Conservation (phyloP, 2,329 filamentous ascomycete genomes). For the Spiromastix sp. region DNA sequence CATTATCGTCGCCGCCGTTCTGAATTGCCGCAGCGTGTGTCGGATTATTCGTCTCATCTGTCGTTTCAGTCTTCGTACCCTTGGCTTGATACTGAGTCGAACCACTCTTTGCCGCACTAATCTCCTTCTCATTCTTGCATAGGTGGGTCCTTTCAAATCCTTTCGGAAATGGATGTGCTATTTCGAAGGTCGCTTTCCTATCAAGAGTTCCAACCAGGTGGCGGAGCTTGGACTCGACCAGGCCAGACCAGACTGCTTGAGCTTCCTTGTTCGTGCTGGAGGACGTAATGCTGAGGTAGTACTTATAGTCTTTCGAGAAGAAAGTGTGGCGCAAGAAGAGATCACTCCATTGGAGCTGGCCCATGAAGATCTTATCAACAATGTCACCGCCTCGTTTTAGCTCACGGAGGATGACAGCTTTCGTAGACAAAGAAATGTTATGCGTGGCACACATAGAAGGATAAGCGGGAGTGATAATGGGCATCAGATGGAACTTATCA, state of each 20-base stretch:
- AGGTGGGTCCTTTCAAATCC: slow-evolving; percentile 75
- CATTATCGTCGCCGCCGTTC: slow-evolving; percentile 32
- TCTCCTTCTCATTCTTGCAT: slow-evolving; percentile 52
- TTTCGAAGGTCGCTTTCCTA: slow-evolving; percentile 63
- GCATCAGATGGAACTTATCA: slow-evolving; percentile 86
- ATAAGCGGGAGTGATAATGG: slow-evolving; percentile 94
- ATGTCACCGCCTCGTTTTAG: slow-evolving; percentile 68
- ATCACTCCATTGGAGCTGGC: slow-evolving; percentile 72
- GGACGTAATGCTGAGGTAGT: slow-evolving; percentile 82
- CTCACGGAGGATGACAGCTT: slow-evolving; percentile 73
- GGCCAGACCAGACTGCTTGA: slow-evolving; percentile 78
- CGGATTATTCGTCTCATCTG: slow-evolving; percentile 41
- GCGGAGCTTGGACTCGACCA: slow-evolving; percentile 87
- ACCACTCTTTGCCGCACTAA: slow-evolving; percentile 52
- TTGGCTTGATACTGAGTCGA: slow-evolving; percentile 50
- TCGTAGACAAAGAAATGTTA: slow-evolving; percentile 81
- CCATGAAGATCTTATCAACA: slow-evolving; percentile 66
- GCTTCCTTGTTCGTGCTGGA: slow-evolving; percentile 75
- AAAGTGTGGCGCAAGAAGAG: slow-evolving; percentile 86
- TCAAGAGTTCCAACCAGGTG: slow-evolving; percentile 77
- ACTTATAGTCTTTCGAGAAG: slow-evolving; percentile 88
- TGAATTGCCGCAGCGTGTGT: slow-evolving; percentile 39
- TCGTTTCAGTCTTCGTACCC: slow-evolving; percentile 41
- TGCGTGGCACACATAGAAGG: slow-evolving; percentile 97
- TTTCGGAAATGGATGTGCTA: slow-evolving; percentile 89